A percentile compares a stretch with the other conserved stretches of the same genome.
Evolutionary conservation across 768 basidiomycete genomes (phyloP).

Genomic region (Trametes villosa): DNA sequence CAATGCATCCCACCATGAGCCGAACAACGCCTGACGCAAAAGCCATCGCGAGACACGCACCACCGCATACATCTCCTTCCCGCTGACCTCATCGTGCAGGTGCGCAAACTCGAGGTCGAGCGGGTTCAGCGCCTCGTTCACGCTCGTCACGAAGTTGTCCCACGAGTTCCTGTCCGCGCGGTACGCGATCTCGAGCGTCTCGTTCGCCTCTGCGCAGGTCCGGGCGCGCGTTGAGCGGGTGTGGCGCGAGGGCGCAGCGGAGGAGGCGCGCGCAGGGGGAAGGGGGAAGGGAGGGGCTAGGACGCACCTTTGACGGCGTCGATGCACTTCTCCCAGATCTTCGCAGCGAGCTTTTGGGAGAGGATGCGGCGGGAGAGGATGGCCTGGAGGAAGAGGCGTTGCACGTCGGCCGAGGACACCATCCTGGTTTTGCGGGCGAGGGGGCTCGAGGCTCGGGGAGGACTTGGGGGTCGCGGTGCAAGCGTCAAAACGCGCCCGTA

Average conservation of each 20-base stretch:
- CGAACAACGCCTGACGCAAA: background rate
- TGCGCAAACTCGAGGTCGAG: constrained; percentile 76
- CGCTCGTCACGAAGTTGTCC: constrained; percentile 57
- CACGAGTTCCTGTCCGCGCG: constrained; percentile 52
- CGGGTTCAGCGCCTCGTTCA: constrained; percentile 68
- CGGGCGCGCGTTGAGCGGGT: background rate
- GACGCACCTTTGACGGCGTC: constrained; percentile 66
- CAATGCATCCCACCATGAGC: background rate
- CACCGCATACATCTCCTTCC: constrained; percentile 67
- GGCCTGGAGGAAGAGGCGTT: constrained; percentile 79
- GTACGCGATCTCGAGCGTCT: constrained; percentile 50
- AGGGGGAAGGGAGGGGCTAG: background rate
- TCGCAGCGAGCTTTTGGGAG: constrained; percentile 63
- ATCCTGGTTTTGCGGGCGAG: constrained; percentile 15
- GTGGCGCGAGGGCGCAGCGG: background rate
- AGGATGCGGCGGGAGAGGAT: constrained; percentile 72
- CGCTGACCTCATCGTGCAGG: constrained; percentile 64
- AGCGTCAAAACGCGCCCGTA: constrained; percentile 28
- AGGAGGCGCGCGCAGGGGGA: background rate
- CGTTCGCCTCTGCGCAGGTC: constrained; percentile 54
- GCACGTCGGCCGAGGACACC: constrained; percentile 62
- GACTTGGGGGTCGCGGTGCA: background rate
- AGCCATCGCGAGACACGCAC: constrained; percentile 50
- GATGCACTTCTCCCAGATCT: constrained; percentile 69
- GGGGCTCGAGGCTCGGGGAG: background rate